These are phyloP conservation scores for Morella rubra DNA, from an alignment of 306 rosid species.

Conservation along the genomic window DNA sequence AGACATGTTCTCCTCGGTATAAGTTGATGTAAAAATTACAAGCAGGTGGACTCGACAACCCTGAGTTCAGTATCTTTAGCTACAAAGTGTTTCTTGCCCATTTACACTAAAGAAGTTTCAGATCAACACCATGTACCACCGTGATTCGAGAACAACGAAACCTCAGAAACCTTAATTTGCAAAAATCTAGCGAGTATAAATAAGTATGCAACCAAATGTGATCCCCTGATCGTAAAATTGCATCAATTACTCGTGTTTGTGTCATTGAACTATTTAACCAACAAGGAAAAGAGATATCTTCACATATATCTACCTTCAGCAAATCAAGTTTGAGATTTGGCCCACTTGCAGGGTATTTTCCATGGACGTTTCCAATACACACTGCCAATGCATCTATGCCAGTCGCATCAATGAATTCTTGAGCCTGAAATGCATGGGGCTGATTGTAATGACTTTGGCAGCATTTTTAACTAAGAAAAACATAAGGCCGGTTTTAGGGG, in stretches of 20 bases:
- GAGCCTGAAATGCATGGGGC: constrained; percentile 64
- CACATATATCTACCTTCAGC: constrained; percentile 62
- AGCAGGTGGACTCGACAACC: neutral
- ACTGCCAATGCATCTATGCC: constrained; percentile 99
- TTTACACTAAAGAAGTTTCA: neutral
- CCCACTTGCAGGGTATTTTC: constrained; percentile 88
- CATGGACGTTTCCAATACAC: constrained; percentile 92
- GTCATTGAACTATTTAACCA: neutral
- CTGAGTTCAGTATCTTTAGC: neutral
- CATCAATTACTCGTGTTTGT: neutral
- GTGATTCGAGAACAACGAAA: neutral
- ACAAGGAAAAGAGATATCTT: neutral
- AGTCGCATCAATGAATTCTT: constrained; percentile 79
- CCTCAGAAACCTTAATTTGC: neutral
- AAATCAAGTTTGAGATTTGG: constrained; percentile 85
- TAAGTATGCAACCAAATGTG: neutral
- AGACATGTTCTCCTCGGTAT: neutral
- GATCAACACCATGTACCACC: neutral
- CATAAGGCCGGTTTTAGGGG: constrained; percentile 10
- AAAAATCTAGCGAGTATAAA: neutral
- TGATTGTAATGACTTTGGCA: constrained; percentile 13
- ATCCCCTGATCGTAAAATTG: neutral
- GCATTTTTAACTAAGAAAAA: neutral
- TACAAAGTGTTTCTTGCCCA: neutral
- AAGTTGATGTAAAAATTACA: neutral